Percentiles rank a stretch among this genome's conserved stretches.
These are phyloP conservation scores for Sphaerosporella brunnea DNA, from an alignment of 495 filamentous ascomycete genomes.

Conservation along the genomic window DNA sequence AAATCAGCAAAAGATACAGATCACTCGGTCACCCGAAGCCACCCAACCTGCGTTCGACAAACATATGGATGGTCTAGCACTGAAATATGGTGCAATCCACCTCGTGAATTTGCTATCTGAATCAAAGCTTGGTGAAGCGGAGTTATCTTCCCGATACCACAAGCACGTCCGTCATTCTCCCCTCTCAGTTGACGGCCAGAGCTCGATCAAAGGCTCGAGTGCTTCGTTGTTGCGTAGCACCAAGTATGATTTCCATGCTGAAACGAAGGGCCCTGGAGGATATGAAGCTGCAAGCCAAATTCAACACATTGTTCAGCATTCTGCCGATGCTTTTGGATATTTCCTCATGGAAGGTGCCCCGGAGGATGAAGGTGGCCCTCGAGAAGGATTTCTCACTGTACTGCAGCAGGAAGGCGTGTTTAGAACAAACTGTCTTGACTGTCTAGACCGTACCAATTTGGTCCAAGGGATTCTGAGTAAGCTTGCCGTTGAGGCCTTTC, in stretches of 20 bases:
- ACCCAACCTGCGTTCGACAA: conserved; percentile 90
- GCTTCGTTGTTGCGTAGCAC: conserved; percentile 48
- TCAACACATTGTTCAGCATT: conserved; percentile 49
- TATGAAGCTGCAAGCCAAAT: conserved; percentile 79
- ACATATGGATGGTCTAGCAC: conserved; percentile 67
- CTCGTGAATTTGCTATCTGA: conserved; percentile 83
- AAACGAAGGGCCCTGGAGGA: conserved; percentile 69
- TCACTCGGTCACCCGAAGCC: conserved; percentile 76
- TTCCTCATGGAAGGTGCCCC: conserved; percentile 50
- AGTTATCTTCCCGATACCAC: conserved; percentile 61
- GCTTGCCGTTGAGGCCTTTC: conserved; percentile 70
- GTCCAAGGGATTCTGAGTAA: conserved; percentile 88
- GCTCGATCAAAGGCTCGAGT: conserved; percentile 1
- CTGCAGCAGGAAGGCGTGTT: conserved; percentile 89
- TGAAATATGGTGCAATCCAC: conserved; percentile 75
- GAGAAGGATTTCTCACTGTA: conserved; percentile 33
- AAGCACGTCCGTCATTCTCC: conserved; percentile 54
- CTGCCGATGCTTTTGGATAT: conserved; percentile 73
- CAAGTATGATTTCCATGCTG: conserved; percentile 87
- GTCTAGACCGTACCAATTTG: conserved; percentile 86
- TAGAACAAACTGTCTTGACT: conserved; percentile 90
- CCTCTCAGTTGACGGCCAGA: conserved; percentile 33
- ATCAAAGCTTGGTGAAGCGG: conserved; percentile 63
- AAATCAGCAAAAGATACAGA: conserved; percentile 82
- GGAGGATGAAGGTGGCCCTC: not conserved